Percentiles rank a stretch among this genome's conserved stretches.
These are phyloP conservation scores for Pyrenochaeta sp. DNA, from an alignment of 2,329 filamentous ascomycete species.

Conservation along the genomic window DNA sequence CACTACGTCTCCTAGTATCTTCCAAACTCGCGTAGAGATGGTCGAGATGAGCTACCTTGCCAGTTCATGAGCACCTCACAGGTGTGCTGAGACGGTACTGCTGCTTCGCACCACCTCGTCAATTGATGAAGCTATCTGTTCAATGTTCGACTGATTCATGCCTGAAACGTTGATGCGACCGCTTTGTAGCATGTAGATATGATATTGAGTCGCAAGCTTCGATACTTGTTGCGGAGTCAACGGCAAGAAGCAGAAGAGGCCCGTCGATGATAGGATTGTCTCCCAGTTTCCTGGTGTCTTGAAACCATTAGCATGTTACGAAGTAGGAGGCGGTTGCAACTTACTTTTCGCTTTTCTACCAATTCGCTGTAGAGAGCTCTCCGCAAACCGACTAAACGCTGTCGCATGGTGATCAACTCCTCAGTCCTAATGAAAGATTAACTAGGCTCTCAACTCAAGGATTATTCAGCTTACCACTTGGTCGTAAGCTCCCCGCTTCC, in stretches of 20 bases:
- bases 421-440: constrained; percentile 5
- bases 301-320: constrained; percentile 1
- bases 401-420: constrained; percentile 20
- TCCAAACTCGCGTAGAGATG: no score
- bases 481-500: constrained; percentile 12
- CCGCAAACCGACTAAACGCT: constrained; percentile 19
- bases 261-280: constrained; percentile 22
- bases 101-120: constrained; percentile 18
- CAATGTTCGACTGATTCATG: constrained; percentile 28
- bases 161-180: constrained; percentile 38
- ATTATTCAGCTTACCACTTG: constrained; percentile 13
- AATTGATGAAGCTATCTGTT: constrained; percentile 27
- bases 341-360: constrained; percentile 19
- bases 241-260: constrained; percentile 35
- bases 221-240: constrained; percentile 24
- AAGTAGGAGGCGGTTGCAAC: not conserved
- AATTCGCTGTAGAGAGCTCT: constrained; percentile 15
- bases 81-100: constrained; percentile 1
- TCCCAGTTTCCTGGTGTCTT: constrained; percentile 32
- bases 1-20: no score
- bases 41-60: not conserved
- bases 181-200: constrained; percentile 33
- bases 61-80: not conserved
- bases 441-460: not conserved
- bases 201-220: constrained; percentile 20